Percentiles rank a stretch among this genome's conserved stretches.
phyloP scores from a whole-genome alignment of 2,329 filamentous ascomycete genomes.

The Xylariaceae sp. region DNA sequence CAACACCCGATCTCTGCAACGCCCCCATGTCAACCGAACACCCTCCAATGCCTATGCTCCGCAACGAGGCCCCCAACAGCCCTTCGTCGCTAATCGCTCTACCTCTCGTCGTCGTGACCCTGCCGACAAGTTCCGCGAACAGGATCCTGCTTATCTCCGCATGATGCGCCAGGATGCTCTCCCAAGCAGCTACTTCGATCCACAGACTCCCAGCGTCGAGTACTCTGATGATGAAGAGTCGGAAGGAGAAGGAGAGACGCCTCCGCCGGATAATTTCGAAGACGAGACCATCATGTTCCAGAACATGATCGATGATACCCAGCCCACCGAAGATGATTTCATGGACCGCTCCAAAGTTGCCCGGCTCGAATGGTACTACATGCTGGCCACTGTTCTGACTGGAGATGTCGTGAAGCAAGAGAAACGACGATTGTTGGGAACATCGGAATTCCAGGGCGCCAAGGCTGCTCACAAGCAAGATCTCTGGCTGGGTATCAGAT shows the following conservation, averaged over 20 bases:
- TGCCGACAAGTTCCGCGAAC: conserved; percentile 56
- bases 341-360: conserved; percentile 84
- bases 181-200: conserved; percentile 66
- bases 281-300: conserved; percentile 92
- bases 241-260: conserved; percentile 89
- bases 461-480: conserved; percentile 68
- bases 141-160: conserved; percentile 93
- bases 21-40: conserved; percentile 63
- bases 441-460: conserved; percentile 53
- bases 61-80: conserved; percentile 45
- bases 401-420: conserved; percentile 97
- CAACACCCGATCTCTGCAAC: conserved; percentile 55
- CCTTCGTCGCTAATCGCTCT: conserved; percentile 38
- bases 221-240: conserved; percentile 76
- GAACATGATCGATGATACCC: conserved; percentile 62
- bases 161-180: conserved; percentile 69
- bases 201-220: conserved; percentile 62
- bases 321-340: conserved; percentile 84
- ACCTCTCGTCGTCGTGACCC: conserved; percentile 45
- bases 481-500: conserved; percentile 83
- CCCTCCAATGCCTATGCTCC: conserved; percentile 77
- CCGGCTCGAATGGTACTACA: conserved; percentile 93
- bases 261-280: conserved; percentile 79
- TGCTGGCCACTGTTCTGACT: conserved; percentile 91
- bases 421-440: conserved; percentile 89